Base-by-base conservation (phyloP, 257 asterid species). In the Fraxinus americana region DNA sequence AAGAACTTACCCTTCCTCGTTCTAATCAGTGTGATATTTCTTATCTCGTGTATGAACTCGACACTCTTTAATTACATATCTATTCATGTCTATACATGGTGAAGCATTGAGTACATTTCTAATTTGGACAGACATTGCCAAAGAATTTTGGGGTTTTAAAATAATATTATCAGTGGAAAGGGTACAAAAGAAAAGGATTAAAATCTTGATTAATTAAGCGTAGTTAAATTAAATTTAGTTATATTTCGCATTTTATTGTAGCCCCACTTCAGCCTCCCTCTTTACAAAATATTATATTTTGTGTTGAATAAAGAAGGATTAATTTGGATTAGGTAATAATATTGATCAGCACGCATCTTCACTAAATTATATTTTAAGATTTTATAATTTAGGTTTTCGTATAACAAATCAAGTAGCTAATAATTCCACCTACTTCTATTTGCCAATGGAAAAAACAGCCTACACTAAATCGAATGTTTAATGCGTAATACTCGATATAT, bases 301-400 rank as follows among this genome's bases (percentile, higher is more conserved):
- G 17, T 75, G 74, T 77, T 81, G 69, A 80, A 77, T 74, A 73
- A 70, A 78, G 41, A 48, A 72, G 75, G 68, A 79, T 78, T 69
- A 30, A 71, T 74, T 71, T 80, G 85, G 90, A 84, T 82, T 86
- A 84, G 90, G 85, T n/a, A n/a, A n/a, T 86, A 78, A 35, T 67
- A 59, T 59, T 59, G 32, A 82, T 82, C 78, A 75, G 72, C 80
- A 77, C 8, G 73, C 48, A 72, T 72, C 74, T 78, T 48, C 80
- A 73, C 39, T 54, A 54, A 81, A 73, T 57, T 36, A 75, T 77
- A 72, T 68, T 70, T 73, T 70, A 70, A 71, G 57, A 82, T 67
- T 41, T 73, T 41, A 71, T 68, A 19, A 67, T 70, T 74, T 72
- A 66, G 73, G 81, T 76, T 66, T 78, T 70, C 21, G 54, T 70